These are phyloP conservation scores for Aspergillus costaricaensis DNA, from an alignment of 2,329 filamentous ascomycete genomes.

Conservation along the genomic window DNA sequence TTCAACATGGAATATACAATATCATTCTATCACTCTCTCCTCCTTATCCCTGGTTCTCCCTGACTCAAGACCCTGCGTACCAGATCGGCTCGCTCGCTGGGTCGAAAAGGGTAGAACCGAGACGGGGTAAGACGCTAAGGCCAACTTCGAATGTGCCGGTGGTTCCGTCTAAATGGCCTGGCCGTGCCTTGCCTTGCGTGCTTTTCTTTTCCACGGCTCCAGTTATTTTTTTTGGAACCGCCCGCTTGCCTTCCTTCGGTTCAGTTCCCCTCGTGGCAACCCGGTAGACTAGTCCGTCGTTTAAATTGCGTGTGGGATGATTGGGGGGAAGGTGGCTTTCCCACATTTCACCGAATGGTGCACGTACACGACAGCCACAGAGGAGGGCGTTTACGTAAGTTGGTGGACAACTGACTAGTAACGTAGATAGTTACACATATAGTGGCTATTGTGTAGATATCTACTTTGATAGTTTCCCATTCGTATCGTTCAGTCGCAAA, in stretches of 20 bases:
- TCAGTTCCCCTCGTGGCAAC: too few relatives aligned
- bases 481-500: background rate
- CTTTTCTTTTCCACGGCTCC: too few relatives aligned
- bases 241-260: too few relatives aligned
- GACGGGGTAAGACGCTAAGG: background rate
- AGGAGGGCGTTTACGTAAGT: background rate
- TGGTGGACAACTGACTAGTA: too few relatives aligned
- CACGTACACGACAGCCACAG: background rate
- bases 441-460: too few relatives aligned
- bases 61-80: background rate
- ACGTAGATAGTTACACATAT: too few relatives aligned
- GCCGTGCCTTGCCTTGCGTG: too few relatives aligned
- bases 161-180: slow-evolving; percentile 4
- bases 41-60: background rate
- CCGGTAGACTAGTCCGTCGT: background rate
- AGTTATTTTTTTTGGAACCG: background rate
- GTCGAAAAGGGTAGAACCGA: slow-evolving; percentile 1
- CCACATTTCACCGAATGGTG: background rate
- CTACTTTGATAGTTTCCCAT: background rate
- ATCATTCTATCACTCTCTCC: background rate
- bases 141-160: background rate
- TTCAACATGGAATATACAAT: too few relatives aligned
- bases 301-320: background rate
- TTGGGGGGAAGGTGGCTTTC: background rate
- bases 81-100: background rate